A percentile compares a stretch with the other conserved stretches of the same genome.
These are phyloP conservation scores for Pisolithus orientalis DNA, from an alignment of 768 basidiomycete genomes.

Conservation along the genomic window DNA sequence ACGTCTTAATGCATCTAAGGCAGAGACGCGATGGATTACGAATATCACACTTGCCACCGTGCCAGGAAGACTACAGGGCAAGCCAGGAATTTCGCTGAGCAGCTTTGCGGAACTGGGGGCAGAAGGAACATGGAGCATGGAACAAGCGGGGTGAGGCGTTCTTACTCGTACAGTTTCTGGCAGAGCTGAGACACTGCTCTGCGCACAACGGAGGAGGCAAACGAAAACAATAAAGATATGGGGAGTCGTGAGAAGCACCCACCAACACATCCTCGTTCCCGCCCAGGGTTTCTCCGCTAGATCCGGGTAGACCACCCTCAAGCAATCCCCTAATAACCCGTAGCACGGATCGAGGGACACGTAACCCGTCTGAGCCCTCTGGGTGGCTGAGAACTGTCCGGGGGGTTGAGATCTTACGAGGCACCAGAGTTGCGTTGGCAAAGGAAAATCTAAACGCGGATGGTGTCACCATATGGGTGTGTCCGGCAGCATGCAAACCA, in stretches of 20 bases:
- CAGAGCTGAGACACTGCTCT: not conserved
- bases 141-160: not conserved
- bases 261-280: constrained; percentile 86
- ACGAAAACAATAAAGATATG: not conserved
- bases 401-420: constrained; percentile 58
- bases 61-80: too few species aligned
- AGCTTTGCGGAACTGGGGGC: too few species aligned
- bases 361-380: constrained; percentile 41
- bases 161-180: not conserved
- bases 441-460: constrained; percentile 5
- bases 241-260: constrained; percentile 16
- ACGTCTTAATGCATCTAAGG: not conserved
- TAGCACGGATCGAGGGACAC: constrained; percentile 58
- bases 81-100: too few species aligned
- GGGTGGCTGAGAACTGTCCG: constrained; percentile 64
- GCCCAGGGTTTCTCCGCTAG: constrained; percentile 67
- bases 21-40: not conserved
- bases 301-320: constrained; percentile 66
- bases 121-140: too few species aligned
- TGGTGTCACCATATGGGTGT: constrained; percentile 36
- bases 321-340: constrained; percentile 41
- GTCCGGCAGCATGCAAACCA: constrained; percentile 72
- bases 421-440: constrained; percentile 1
- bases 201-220: too few species aligned
- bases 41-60: not conserved